Evolutionary conservation across 2,329 filamentous ascomycete species (phyloP).

Genomic region (Penicillium polonicum): DNA sequence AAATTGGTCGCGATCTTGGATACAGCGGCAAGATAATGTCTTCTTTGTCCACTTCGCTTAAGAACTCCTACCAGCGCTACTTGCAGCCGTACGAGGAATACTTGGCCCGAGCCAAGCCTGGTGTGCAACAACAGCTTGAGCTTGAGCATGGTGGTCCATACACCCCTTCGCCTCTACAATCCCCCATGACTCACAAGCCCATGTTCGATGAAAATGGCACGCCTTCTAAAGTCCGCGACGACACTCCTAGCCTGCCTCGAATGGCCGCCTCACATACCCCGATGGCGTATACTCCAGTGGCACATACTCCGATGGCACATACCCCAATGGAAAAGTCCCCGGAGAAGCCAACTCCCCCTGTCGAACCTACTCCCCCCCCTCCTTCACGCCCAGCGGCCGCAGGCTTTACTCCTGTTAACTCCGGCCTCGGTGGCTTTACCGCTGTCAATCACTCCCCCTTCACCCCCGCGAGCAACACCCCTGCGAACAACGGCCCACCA

Average conservation of each 20-base stretch:
- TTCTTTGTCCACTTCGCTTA: constrained; percentile 92
- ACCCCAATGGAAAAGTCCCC: constrained; percentile 45
- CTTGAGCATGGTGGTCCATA: constrained; percentile 89
- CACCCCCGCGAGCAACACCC: constrained; percentile 40
- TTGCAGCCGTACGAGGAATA: constrained; percentile 97
- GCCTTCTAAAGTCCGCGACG: constrained; percentile 52
- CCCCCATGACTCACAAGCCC: constrained; percentile 62
- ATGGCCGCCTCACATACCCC: constrained; percentile 58
- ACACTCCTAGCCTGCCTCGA: constrained; percentile 66
- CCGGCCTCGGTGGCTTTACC: constrained; percentile 54
- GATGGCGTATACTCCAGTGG: constrained; percentile 17
- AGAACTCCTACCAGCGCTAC: constrained; percentile 98
- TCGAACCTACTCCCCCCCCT: constrained; percentile 40
- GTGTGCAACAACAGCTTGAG: constrained; percentile 94
- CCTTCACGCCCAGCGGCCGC: constrained; percentile 35
- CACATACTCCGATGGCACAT: constrained; percentile 39
- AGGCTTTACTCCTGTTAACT: constrained; percentile 73
- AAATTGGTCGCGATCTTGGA: constrained; percentile 92
- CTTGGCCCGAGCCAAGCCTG: constrained; percentile 82
- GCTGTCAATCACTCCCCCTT: constrained; percentile 56
- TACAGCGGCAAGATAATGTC: constrained; percentile 99
- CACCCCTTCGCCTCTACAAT: constrained; percentile 72
- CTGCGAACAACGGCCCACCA: constrained; percentile 40
- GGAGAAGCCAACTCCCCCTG: constrained; percentile 36
- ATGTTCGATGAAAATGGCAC: constrained; percentile 43